A percentile compares a stretch with the other conserved stretches of the same genome.
These are phyloP conservation scores for Cutaneotrichosporon cyanovorans DNA, from an alignment of 1,284 basidiomycete species.

Conservation along the genomic window DNA sequence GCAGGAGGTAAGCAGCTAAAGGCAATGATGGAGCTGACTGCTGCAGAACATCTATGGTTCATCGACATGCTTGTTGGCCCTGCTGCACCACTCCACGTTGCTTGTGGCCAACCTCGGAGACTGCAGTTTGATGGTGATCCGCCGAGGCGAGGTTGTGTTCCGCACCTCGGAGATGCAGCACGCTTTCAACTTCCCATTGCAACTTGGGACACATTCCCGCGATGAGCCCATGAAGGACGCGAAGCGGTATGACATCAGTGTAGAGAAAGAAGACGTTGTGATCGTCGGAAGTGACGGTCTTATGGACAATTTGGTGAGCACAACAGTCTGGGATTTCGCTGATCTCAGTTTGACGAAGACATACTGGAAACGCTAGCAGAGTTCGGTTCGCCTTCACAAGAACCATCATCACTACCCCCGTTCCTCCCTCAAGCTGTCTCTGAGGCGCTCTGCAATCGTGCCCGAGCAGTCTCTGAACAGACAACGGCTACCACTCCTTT, in stretches of 20 bases:
- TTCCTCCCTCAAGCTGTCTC: slow-evolving; percentile 51
- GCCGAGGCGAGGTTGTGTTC: slow-evolving; percentile 71
- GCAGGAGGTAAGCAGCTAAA: slow-evolving; percentile 36
- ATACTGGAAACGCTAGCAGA: slow-evolving; percentile 78
- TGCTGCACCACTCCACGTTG: slow-evolving; percentile 63
- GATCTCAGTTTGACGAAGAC: slow-evolving; percentile 70
- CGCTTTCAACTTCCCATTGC: slow-evolving; percentile 81
- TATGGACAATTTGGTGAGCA: slow-evolving; percentile 67
- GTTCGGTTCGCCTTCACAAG: slow-evolving; percentile 49
- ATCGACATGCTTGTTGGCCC: slow-evolving; percentile 52
- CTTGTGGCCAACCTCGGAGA: slow-evolving; percentile 89
- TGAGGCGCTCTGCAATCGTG: slow-evolving; percentile 50
- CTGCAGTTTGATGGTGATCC: slow-evolving; percentile 77
- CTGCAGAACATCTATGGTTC: slow-evolving; percentile 52
- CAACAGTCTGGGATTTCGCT: neutral
- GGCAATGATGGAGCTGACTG: neutral
- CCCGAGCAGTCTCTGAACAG: slow-evolving; percentile 50
- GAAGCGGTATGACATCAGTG: slow-evolving; percentile 63
- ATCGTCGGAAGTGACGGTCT: slow-evolving; percentile 85
- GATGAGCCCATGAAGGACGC: slow-evolving; percentile 66
- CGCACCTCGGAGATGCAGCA: slow-evolving; percentile 92
- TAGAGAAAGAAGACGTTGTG: slow-evolving; percentile 78
- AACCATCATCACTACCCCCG: slow-evolving; percentile 23
- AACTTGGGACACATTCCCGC: slow-evolving; percentile 65
- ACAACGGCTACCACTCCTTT: slow-evolving; percentile 50